Conservation (phyloP, 495 filamentous ascomycete species). For the Xylaria acuta region DNA sequence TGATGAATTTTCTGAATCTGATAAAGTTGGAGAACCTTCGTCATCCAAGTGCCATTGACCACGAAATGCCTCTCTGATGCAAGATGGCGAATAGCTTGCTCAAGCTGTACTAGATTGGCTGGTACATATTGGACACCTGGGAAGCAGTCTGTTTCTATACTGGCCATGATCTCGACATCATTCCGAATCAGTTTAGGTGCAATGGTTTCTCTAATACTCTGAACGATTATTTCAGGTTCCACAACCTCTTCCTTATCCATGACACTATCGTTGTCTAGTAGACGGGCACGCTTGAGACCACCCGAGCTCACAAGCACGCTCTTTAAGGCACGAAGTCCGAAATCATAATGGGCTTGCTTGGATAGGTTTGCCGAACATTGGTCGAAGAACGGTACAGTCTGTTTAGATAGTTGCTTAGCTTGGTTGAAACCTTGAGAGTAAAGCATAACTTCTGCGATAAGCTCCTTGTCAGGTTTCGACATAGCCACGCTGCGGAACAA, state of each 20-base stretch:
- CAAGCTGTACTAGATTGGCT: constrained; percentile 78
- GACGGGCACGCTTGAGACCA: constrained; percentile 85
- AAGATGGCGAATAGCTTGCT: constrained; percentile 79
- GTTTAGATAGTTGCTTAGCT: constrained; percentile 88
- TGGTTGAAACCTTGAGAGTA: constrained; percentile 99
- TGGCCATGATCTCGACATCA: constrained; percentile 86
- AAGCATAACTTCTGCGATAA: constrained; percentile 99
- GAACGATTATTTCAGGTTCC: constrained; percentile 98
- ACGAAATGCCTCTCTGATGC: constrained; percentile 83
- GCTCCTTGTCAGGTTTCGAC: constrained; percentile 99
- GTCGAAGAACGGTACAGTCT: constrained; percentile 98
- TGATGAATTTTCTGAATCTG: constrained; percentile 98
- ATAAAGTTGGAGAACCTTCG: constrained; percentile 92
- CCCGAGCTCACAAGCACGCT: constrained; percentile 98
- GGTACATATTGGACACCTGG: constrained; percentile 92
- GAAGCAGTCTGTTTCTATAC: constrained; percentile 85
- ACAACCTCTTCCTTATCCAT: constrained; percentile 75
- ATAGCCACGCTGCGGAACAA: constrained; percentile 98
- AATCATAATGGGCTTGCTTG: constrained; percentile 99
- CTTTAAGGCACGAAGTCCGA: constrained; percentile 95
- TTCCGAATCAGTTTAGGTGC: constrained; percentile 92
- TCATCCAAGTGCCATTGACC: constrained; percentile 93
- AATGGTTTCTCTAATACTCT: constrained; percentile 97
- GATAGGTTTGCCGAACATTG: constrained; percentile 78
- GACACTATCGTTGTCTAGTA: constrained; percentile 60